Base-by-base conservation (phyloP, 345 rosid genomes). In the Hevea brasiliensis region DNA sequence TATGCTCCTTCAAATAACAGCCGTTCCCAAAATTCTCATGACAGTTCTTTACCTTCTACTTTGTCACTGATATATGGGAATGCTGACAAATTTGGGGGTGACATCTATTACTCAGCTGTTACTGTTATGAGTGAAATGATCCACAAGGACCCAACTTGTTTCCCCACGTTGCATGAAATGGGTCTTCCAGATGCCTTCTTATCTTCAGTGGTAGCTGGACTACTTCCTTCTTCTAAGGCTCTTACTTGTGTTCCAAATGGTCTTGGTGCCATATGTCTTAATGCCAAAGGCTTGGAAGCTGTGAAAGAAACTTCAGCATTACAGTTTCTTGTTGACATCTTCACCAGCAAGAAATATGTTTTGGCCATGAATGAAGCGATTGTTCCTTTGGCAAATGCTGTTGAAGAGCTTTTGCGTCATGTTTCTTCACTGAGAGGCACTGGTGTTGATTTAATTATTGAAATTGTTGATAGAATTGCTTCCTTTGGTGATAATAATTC, bases 81-180 rank as follows among this genome's bases (percentile, higher is more conserved):
- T 79, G 87, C 92, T 13, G 90, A 81, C 79, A 94, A 88, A 78
- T 92, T 94, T 87, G 97, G 97, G 67, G 95, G 98, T 61, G 98
- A 92, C 67, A 92, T 94, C 53, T 94, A 89, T 74, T 83, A 88
- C 85, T 90, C 98, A 37, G 97, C 98, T 72, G 98, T 94, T 77
- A 92, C 97, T 57, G 93, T 94, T 54, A 94, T 94, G 98, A 92
- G 97, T 81, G 97, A 94, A 77, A 86, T 92, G 63, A 89, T 94
- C 79, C 98, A 94, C 86, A 94, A 92, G 81, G 97, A 94, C 72
- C 98, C 98, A 55, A 92, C 97, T 55, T 89, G 95, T 75, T 92
- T 90, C 72, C 75, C 95, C 32, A 79, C 82, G 15, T 83, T 94
- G 74, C 88, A 88, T 77, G 98, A 94, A 77, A 76, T 90, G 85